Evolutionary conservation across 192 early-diverging fungal genomes (phyloP), one percentile per base, ranked within the genome.

Genomic region (Backusella sp.): DNA sequence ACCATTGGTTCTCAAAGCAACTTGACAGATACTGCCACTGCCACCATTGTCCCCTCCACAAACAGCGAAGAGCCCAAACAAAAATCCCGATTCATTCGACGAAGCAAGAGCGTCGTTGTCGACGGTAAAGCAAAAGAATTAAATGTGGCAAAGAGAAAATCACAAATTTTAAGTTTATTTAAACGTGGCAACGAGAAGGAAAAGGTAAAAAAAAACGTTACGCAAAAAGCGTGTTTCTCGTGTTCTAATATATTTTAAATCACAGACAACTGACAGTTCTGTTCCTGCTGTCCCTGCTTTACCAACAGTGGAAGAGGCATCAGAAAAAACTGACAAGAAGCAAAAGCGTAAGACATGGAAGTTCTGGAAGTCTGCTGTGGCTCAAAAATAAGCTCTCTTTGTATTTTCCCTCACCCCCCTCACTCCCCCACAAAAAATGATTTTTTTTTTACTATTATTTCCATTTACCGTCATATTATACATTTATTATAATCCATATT

Each of bases 121-220:
- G 44, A 28, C 2, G 70, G 42, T 19, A 30, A 44, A 49, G 6
- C 21, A 6, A 49, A 71, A 49, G 44, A 71, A 44, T 46, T 46
- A 49, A 44, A 39, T 30, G 23, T 49, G 39, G 14, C 70, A 71
- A 71, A 71, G 28, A 71, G 70, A 49, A 71, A 71, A 71, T 71
- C 70, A 71, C 70, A 71, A 39, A 71, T 71, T 71, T 49, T 71
- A 71, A 46, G 44, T 71, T 71, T 71, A 71, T 71, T 71, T 71
- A 71, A 71, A 71, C 70, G 70, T 49, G 70, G 68, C n/a, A 36
- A 44, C 0, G 70, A 71, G 26, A 71, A 71, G 15, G 70, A 71
- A 71, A 71, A 71, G 44, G 70, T 71, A 71, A 32, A n/a, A 26
- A 39, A 7, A 42, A 70, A 44, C 15, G 23, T 39, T 42, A 70